These are phyloP conservation scores for Zygoascus flipseniorum DNA, from an alignment of 805 yeast species.

Conservation along the genomic window DNA sequence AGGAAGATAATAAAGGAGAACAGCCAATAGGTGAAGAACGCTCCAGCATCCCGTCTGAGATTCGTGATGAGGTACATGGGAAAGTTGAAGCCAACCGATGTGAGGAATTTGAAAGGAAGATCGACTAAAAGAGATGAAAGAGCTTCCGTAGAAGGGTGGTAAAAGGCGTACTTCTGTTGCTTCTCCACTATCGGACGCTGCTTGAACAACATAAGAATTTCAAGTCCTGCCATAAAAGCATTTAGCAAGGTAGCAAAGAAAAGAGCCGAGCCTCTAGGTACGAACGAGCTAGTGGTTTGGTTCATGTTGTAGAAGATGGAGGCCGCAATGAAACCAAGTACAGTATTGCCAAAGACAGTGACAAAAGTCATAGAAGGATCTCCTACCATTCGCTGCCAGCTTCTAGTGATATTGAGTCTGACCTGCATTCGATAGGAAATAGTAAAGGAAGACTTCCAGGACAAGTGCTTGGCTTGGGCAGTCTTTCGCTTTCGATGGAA, in stretches of 20 bases:
- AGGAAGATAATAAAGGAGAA: conserved; percentile 38
- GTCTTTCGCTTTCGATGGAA: conserved; percentile 28
- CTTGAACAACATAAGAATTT: conserved; percentile 39
- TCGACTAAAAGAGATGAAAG: conserved; percentile 52
- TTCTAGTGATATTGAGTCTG: conserved; percentile 40
- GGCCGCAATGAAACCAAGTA: conserved; percentile 55
- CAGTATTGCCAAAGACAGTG: conserved; percentile 38
- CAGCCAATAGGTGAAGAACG: conserved; percentile 44
- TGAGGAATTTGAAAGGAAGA: conserved; percentile 50
- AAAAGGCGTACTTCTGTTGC: conserved; percentile 63
- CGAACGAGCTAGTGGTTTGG: conserved; percentile 45
- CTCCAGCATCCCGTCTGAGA: conserved; percentile 41
- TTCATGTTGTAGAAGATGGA: conserved; percentile 53
- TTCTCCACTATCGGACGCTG: conserved; percentile 57
- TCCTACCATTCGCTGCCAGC: conserved; percentile 48
- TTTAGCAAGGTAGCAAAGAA: conserved; percentile 55
- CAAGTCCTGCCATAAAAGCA: conserved; percentile 53
- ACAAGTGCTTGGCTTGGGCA: conserved; percentile 31
- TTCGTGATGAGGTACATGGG: conserved; percentile 51
- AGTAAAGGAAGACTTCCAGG: conserved; percentile 36
- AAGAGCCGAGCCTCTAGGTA: conserved; percentile 54
- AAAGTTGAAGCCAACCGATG: conserved; percentile 38
- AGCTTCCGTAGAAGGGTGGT: conserved; percentile 69
- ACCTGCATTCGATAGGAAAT: conserved; percentile 43
- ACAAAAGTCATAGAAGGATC: conserved; percentile 45